phyloP scores from a whole-genome alignment of 768 basidiomycete genomes.

The Ramaria sp. region DNA sequence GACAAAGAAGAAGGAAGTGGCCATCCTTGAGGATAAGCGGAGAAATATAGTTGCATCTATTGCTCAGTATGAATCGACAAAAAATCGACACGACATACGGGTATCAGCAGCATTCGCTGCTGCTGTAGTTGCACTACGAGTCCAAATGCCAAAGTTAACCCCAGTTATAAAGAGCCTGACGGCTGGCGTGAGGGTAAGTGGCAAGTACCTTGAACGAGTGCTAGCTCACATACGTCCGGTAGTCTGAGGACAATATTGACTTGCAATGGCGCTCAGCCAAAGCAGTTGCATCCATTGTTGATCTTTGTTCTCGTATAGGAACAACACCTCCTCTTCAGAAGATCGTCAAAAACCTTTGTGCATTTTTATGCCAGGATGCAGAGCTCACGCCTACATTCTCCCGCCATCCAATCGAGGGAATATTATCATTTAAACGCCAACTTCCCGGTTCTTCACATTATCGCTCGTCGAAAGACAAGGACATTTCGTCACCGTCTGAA shows the following conservation, averaged over 20 bases:
- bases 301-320: slow-evolving; percentile 58
- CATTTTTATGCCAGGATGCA: slow-evolving; percentile 88
- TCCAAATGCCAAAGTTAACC: slow-evolving; percentile 86
- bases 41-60: slow-evolving; percentile 56
- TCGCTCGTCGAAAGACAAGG: slow-evolving; percentile 11
- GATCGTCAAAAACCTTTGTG: slow-evolving; percentile 94
- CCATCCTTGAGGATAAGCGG: slow-evolving; percentile 67
- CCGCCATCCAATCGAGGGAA: slow-evolving; percentile 42
- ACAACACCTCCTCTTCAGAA: slow-evolving; percentile 84
- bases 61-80: slow-evolving; percentile 70
- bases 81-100: slow-evolving; percentile 76
- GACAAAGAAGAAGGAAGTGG: slow-evolving; percentile 70
- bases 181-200: slow-evolving; percentile 87
- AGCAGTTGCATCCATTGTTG: slow-evolving; percentile 80
- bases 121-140: slow-evolving; percentile 78
- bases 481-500: slow-evolving; percentile 27
- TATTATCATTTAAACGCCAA: slow-evolving; percentile 55
- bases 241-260: slow-evolving; percentile 84
- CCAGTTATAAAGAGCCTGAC: slow-evolving; percentile 95
- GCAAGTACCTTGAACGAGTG: background rate
- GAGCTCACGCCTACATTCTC: slow-evolving; percentile 86
- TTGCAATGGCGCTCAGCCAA: slow-evolving; percentile 82
- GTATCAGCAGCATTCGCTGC: slow-evolving; percentile 86
- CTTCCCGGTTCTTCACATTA: slow-evolving; percentile 16
- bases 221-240: background rate